These are phyloP conservation scores for Aureobasidium subglaciale DNA, from an alignment of 2,329 filamentous ascomycete genomes.

Conservation along the genomic window DNA sequence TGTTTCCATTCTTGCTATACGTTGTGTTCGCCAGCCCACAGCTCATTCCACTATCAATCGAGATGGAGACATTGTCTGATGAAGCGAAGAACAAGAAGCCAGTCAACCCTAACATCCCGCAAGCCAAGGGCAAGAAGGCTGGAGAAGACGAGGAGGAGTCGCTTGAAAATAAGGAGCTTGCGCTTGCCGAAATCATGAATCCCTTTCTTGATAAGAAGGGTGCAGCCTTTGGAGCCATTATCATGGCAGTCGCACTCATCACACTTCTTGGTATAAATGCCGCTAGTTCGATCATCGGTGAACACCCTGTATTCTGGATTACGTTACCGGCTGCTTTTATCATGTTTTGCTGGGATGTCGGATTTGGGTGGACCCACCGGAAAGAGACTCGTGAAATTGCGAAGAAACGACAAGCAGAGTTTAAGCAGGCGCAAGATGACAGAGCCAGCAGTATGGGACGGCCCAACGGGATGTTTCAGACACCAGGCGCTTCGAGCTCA, in stretches of 20 bases:
- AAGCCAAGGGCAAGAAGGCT: constrained; percentile 50
- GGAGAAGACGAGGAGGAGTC: constrained; percentile 45
- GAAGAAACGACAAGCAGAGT: constrained; percentile 36
- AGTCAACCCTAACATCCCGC: constrained; percentile 66
- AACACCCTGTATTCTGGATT: constrained; percentile 59
- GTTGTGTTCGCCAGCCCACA: constrained; percentile 58
- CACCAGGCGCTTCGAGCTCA: not conserved
- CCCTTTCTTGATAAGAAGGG: constrained; percentile 63
- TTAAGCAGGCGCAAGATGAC: constrained; percentile 25
- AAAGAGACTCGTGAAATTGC: constrained; percentile 58
- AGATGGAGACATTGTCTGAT: constrained; percentile 60
- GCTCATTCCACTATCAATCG: constrained; percentile 59
- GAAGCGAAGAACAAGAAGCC: constrained; percentile 50
- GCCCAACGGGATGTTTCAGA: not conserved
- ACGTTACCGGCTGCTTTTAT: constrained; percentile 62
- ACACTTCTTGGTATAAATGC: constrained; percentile 62
- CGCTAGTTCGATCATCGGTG: constrained; percentile 41
- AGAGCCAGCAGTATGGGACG: not conserved
- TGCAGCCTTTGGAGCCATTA: constrained; percentile 54
- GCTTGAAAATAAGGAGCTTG: constrained; percentile 48
- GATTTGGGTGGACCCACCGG: constrained; percentile 56
- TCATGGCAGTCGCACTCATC: constrained; percentile 62
- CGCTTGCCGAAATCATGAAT: constrained; percentile 68
- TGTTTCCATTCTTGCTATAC: constrained; percentile 65
- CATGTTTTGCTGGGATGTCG: constrained; percentile 62